Base-by-base conservation (phyloP, 23 red algal genomes). In the Gracilaria vermiculophylla region DNA sequence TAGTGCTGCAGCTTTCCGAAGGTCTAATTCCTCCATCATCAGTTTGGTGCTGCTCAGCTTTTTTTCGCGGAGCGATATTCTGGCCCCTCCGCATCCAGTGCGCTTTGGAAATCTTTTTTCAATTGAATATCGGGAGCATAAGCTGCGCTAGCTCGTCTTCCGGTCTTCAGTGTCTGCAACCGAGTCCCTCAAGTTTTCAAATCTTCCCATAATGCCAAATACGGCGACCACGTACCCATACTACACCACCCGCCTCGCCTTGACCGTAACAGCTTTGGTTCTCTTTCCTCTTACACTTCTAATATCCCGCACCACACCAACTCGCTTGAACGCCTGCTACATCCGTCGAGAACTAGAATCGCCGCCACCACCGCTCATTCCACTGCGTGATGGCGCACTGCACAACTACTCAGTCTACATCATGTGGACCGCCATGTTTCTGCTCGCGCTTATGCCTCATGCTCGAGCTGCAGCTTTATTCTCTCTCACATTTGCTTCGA, bases 391-490 rank as follows among this genome's bases (percentile, higher is more conserved):
- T 58, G 47, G 55, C 15, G 64, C 42, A 23, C 80, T 95, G 31
- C 94, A 95, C 70, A 89, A 95, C 43, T 83, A 73, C 20, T 91
- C 94, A 19, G 94, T 95, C 62, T 60, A 57, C 35, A 40, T 82
- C 21, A 78, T 95, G 71, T 95, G 94, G 94, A 36, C 89, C 53
- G 70, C 82, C 34, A 69, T 82, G 76, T 72, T 89, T 29, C 60
- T 95, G 14, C 82, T 83, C 10, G 43, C 82, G 19, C 47, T 95
- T 57, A 56, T 93, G 20, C 90, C 90, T 16, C 42, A 55, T 27
- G 62, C 53, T 12, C 78, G 88, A 32, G 48, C 69, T 19, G 62
- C 42, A n/a, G 84, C 84, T 12, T 51, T 95, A 17, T 87, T 88
- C 70, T 57, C 77, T 23, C 73, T 96, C 0, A 82, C 87, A 10